Base-by-base conservation (phyloP, 2,329 filamentous ascomycete species). In the Clathrospora elynae region DNA sequence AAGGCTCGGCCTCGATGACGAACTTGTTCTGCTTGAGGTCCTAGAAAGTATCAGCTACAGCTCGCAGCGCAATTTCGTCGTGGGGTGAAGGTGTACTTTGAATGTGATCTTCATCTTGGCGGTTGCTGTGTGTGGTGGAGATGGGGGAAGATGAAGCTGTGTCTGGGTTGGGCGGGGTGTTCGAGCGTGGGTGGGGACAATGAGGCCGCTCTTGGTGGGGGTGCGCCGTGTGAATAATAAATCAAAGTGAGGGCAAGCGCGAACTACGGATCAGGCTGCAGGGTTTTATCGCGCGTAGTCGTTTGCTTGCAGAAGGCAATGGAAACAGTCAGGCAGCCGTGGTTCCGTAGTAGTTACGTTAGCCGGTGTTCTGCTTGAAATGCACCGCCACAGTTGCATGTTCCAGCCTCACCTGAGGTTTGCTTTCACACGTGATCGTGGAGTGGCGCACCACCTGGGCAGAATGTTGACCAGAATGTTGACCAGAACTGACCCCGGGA, bases 1-100 rank as follows among this genome's bases (percentile, higher is more conserved):
- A 85, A 53, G 91, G 89, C 73, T 97, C 91, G 67, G 90, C 89
- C 61, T 97, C 92, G 78, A 99, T 87, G 67, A 86, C 85, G 76
- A 99, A 99, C 79, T 96, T 96, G 73, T 96, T 88, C 75, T 97
- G 93, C 80, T 96, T 97, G 67, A 99, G 82, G 78, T 99, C 93
- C 91, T 96, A 62, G 22, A 37, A 34, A 24, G 26, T 59, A 51
- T 69, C 12, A 67, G 62, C 48, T 48, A 23, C 20, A 14, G 31
- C 19, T 31, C 18, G 11, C 19, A 8, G 13, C 10, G 12, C 10
- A 41, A 11, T 9, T n/a, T 46, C 19, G 45, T 39, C 36, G 42
- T 38, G 33, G 44, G 25, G 42, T 55, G 62, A 40, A 71, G 6
- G 39, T 22, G 14, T 61, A 84, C 83, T 76, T 86, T 87, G 78